Evolutionary conservation across 805 yeast genomes (phyloP), one percentile per base, ranked within the genome.

Genomic region (Pichia ethanolica): DNA sequence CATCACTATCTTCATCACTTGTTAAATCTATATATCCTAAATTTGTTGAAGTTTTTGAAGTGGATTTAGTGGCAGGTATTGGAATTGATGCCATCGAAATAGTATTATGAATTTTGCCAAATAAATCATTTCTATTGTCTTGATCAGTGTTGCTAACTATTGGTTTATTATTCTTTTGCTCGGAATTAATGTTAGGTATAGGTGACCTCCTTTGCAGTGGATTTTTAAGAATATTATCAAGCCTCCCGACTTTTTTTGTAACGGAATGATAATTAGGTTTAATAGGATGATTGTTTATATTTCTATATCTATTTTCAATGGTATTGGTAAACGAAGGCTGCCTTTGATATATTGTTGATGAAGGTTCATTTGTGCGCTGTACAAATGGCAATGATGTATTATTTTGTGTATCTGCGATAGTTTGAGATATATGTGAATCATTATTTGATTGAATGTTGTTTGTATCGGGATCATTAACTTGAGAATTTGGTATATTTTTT

Each of bases 11-110:
- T 5, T 44, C 51, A 14, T 44, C 48, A 32, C 42, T 35, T 5
- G 51, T 48, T 30, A 48, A 36, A 30, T 45, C 41, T 3, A 49
- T 41, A 33, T 41, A 39, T 4, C 50, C 46, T 7, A 37, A 1
- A 28, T 25, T 41, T 11, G 1, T n/a, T 20, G 48, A 30, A 5
- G 35, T 13, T 7, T 30, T 12, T 20, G 40, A 7, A 13, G 35
- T n/a, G 25, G 39, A 25, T 39, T 42, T 30, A 30, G 10, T 36
- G 35, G 32, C 32, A 3, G 32, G 32, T 30, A 25, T 25, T 35
- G 47, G 14, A 35, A 11, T 34, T 5, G 47, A 8, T 35, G 45
- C 10, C 45, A 46, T 45, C 11, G 48, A 45, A 5, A 34, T 38
- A 5, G 48, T 36, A 32, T 37, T 42, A 35, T 37, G 11, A 46